Conservation (phyloP, 352 stramenopile genomes). For the Phytophthora boehmeriae region DNA sequence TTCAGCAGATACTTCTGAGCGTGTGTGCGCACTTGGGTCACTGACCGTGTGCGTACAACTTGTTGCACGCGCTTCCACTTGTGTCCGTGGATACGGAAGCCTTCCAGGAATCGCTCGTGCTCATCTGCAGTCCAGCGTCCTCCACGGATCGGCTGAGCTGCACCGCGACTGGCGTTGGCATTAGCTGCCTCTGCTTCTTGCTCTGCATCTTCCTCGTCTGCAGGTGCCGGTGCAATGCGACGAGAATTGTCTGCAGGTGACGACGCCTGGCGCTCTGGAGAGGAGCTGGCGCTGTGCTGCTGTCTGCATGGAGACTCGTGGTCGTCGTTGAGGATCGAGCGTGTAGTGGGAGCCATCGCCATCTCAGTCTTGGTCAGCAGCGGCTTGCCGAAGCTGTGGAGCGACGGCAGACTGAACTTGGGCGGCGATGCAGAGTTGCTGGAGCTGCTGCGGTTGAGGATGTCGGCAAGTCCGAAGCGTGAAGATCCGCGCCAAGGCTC, state of each 20-base stretch:
- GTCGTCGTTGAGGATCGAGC: slow-evolving; percentile 48
- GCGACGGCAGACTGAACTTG: slow-evolving; percentile 76
- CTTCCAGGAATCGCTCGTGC: slow-evolving; percentile 85
- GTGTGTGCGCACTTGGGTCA: slow-evolving; percentile 89
- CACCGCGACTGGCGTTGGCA: slow-evolving; percentile 5
- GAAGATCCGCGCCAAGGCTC: slow-evolving; percentile 72
- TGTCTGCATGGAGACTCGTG: slow-evolving; percentile 27
- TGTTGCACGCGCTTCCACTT: slow-evolving; percentile 92
- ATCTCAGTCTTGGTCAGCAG: slow-evolving; percentile 62
- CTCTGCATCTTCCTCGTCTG: slow-evolving; percentile 70
- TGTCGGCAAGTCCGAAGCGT: slow-evolving; percentile 80
- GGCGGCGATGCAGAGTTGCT: slow-evolving; percentile 27
- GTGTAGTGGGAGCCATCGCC: slow-evolving; percentile 28
- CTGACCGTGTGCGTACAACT: slow-evolving; percentile 85
- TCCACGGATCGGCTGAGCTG: slow-evolving; percentile 64
- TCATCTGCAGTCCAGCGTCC: slow-evolving; percentile 87
- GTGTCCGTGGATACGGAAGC: slow-evolving; percentile 87
- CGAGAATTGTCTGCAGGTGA: slow-evolving; percentile 38
- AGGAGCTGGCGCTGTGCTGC: slow-evolving; percentile 31
- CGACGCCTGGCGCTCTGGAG: slow-evolving; percentile 29
- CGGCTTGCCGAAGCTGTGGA: slow-evolving; percentile 77
- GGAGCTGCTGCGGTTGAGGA: slow-evolving; percentile 66
- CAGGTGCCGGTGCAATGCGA: slow-evolving; percentile 61
- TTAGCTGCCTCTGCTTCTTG: slow-evolving; percentile 48
- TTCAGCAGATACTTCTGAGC: slow-evolving; percentile 91